Conservation (phyloP, 306 rosid genomes). For the Gastrolobium bilobum region DNA sequence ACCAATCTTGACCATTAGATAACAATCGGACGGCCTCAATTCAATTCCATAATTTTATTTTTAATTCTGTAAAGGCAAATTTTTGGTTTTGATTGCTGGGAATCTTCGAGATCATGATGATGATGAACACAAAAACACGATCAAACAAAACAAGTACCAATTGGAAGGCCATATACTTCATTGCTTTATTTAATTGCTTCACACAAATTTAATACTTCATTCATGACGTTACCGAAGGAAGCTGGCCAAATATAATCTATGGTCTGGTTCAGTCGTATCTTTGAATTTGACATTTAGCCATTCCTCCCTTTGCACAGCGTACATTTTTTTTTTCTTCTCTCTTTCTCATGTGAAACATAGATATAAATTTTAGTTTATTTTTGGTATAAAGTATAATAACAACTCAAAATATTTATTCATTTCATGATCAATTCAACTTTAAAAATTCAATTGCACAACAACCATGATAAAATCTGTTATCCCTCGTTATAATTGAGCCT, state of each 20-base stretch:
- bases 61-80: constrained; percentile 8
- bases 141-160: constrained; percentile 49
- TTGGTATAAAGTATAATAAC: too few relatives aligned
- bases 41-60: neutral
- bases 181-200: constrained; percentile 24
- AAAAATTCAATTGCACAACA: constrained; percentile 14
- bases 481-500: neutral
- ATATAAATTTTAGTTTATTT: too few relatives aligned
- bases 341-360: too few relatives aligned
- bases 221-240: constrained; percentile 44
- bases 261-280: constrained; percentile 57
- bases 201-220: constrained; percentile 14
- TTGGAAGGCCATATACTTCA: constrained; percentile 14
- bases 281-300: constrained; percentile 54
- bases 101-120: constrained; percentile 60
- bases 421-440: neutral
- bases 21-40: constrained; percentile 56
- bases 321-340: constrained; percentile 49
- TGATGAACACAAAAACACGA: constrained; percentile 42
- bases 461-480: constrained; percentile 11
- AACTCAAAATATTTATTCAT: too few relatives aligned
- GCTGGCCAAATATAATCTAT: constrained; percentile 49
- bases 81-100: constrained; percentile 49
- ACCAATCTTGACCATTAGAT: constrained; percentile 57
- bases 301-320: constrained; percentile 19